These are phyloP conservation scores for Aureobasidium zeae DNA, from an alignment of 2,329 filamentous ascomycete genomes.

Conservation along the genomic window DNA sequence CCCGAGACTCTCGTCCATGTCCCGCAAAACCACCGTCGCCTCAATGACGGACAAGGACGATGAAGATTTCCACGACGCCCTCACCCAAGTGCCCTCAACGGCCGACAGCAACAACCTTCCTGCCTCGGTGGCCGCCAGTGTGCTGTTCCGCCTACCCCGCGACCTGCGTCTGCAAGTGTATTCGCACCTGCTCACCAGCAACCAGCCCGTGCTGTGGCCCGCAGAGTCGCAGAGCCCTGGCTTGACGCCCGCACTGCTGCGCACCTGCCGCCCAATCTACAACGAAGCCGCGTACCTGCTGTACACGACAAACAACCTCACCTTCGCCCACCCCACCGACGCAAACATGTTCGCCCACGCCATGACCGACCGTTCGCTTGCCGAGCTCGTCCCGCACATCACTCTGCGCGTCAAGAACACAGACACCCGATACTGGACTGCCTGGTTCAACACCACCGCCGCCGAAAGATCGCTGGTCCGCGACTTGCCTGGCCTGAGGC, in stretches of 20 bases:
- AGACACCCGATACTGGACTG: conserved; percentile 31
- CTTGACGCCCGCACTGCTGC: conserved; percentile 27
- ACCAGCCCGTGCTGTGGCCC: conserved; percentile 26
- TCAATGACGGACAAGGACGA: conserved; percentile 11
- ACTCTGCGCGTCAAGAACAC: conserved; percentile 26
- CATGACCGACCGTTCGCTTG: conserved; percentile 19
- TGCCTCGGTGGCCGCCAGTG: conserved; percentile 24
- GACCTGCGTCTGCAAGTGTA: conserved; percentile 31
- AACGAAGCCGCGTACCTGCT: conserved; percentile 28
- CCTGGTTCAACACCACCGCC: conserved; percentile 28
- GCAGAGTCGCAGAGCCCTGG: conserved; percentile 13
- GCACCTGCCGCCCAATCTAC: conserved; percentile 25
- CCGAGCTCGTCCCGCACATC: conserved; percentile 19
- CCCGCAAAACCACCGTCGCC: conserved; percentile 22
- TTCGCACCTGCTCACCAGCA: conserved; percentile 24
- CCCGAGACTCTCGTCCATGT: conserved; percentile 13
- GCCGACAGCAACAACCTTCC: conserved; percentile 3
- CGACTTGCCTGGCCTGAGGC: conserved; percentile 27
- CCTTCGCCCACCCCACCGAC: conserved; percentile 31
- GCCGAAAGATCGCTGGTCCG: conserved; percentile 24
- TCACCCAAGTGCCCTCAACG: conserved; percentile 6
- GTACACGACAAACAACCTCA: conserved; percentile 28
- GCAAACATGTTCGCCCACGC: conserved; percentile 32
- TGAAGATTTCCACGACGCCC: conserved; percentile 20
- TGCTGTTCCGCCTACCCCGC: conserved; percentile 28